Percentiles rank a stretch among this genome's conserved stretches.
Conservation (phyloP, 192 early-diverging fungal genomes). For the Gaertneriomyces sp. region DNA sequence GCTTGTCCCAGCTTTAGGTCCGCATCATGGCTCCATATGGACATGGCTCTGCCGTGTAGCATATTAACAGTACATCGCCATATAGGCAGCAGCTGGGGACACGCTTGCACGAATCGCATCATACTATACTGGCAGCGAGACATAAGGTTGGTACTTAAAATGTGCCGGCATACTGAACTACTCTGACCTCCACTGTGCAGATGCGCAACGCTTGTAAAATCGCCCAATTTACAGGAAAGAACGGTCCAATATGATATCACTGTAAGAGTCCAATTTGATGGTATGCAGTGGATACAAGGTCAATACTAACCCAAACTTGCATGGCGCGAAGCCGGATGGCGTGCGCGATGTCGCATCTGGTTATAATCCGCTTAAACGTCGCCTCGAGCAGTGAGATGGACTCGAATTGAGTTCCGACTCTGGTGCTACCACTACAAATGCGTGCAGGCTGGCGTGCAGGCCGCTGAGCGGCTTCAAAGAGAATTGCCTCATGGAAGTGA, state of each 20-base stretch:
- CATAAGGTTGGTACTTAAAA: slow-evolving; percentile 15
- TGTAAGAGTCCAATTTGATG: slow-evolving; percentile 6
- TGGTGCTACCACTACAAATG: no score
- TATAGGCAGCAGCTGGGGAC: slow-evolving; percentile 42
- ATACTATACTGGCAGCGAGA: slow-evolving; percentile 34
- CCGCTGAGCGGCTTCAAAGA: no score
- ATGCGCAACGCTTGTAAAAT: slow-evolving; percentile 34
- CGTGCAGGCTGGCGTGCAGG: no score
- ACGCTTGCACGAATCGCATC: slow-evolving; percentile 40
- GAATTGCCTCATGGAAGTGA: no score
- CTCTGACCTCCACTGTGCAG: background rate
- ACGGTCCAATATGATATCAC: slow-evolving; percentile 26
- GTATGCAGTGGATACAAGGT: background rate
- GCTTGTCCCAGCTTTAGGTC: slow-evolving; percentile 44
- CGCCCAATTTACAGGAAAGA: slow-evolving; percentile 29
- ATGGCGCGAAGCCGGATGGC: slow-evolving; percentile 1
- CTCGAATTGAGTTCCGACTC: no score
- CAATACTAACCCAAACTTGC: background rate
- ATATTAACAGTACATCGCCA: background rate
- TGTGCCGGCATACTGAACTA: background rate
- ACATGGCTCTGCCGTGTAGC: background rate
- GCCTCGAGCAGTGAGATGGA: no score
- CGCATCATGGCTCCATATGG: background rate
- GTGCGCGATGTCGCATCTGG: background rate
- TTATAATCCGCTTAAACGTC: no score